A percentile compares a stretch with the other conserved stretches of the same genome.
phyloP scores from a whole-genome alignment of 352 stramenopile genomes.

The Globisporangium rhizosaccharum region DNA sequence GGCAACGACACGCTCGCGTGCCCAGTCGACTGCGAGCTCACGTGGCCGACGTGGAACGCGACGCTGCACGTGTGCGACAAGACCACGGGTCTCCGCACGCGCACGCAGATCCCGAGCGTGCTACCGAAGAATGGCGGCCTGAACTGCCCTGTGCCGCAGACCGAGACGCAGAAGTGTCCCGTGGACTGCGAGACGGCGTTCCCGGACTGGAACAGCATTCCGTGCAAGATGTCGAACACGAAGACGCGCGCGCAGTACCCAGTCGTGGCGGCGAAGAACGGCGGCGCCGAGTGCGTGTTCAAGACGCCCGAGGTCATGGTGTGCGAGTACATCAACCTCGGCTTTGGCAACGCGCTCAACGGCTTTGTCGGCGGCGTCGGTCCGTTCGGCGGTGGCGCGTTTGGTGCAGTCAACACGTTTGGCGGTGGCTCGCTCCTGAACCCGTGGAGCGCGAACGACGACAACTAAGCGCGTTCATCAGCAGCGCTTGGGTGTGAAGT shows the following conservation, averaged over 20 bases:
- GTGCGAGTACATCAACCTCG: not conserved
- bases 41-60: constrained; percentile 26
- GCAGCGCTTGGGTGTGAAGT: no score
- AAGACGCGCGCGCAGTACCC: constrained; percentile 2
- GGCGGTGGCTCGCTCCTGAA: no score
- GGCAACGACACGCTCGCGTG: constrained; percentile 20
- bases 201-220: not conserved
- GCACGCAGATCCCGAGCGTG: not conserved
- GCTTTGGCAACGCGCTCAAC: not conserved
- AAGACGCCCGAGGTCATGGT: not conserved
- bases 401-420: no score
- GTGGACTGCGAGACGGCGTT: constrained; percentile 39
- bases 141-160: constrained; percentile 6
- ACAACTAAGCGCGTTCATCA: no score
- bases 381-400: no score
- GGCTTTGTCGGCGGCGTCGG: no score
- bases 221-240: not conserved
- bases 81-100: not conserved
- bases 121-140: not conserved
- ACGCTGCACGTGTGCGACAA: constrained; percentile 19
- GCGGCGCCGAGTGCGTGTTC: not conserved
- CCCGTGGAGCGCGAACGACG: no score
- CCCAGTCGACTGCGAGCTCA: constrained; percentile 39
- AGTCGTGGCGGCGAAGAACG: constrained; percentile 1
- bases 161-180: constrained; percentile 1